Percentiles rank a stretch among this genome's conserved stretches.
Evolutionary conservation across 163 green algal genomes (phyloP).

Genomic region (Volvox carteri): DNA sequence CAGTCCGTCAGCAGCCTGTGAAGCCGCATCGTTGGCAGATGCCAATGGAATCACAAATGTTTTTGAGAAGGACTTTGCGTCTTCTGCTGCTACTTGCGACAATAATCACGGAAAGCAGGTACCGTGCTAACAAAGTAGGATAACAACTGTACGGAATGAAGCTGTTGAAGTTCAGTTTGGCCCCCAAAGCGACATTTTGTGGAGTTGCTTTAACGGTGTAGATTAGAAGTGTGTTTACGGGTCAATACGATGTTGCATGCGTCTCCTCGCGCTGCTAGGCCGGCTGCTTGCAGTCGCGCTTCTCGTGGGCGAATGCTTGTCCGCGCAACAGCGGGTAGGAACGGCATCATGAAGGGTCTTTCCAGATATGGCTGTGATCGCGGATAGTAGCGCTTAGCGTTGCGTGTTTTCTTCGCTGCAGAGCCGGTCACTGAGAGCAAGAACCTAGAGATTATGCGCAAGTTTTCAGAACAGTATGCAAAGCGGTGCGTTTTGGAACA

Average conservation of each 20-base stretch:
- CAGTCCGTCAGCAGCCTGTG: too few species aligned
- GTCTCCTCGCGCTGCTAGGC: not conserved
- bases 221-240: not conserved
- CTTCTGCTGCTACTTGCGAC: too few species aligned
- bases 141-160: not conserved
- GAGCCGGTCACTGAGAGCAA: conserved; percentile 61
- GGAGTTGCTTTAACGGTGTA: not conserved
- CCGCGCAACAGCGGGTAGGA: conserved; percentile 26
- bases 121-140: not conserved
- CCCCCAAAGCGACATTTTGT: not conserved
- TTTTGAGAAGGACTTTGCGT: too few species aligned
- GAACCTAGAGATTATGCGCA: conserved; percentile 96
- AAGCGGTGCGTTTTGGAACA: conserved; percentile 77
- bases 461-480: conserved; percentile 99
- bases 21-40: too few species aligned
- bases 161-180: not conserved
- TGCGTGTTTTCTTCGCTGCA: not conserved
- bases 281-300: conserved; percentile 10
- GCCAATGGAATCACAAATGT: too few species aligned
- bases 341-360: not conserved
- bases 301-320: conserved; percentile 22
- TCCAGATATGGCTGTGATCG: not conserved
- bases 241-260: conserved; percentile 14
- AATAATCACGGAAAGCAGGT: not conserved
- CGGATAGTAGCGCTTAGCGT: not conserved